These are phyloP conservation scores for Leishmania tarentolae DNA, from an alignment of 208 protist species.

Conservation along the genomic window DNA sequence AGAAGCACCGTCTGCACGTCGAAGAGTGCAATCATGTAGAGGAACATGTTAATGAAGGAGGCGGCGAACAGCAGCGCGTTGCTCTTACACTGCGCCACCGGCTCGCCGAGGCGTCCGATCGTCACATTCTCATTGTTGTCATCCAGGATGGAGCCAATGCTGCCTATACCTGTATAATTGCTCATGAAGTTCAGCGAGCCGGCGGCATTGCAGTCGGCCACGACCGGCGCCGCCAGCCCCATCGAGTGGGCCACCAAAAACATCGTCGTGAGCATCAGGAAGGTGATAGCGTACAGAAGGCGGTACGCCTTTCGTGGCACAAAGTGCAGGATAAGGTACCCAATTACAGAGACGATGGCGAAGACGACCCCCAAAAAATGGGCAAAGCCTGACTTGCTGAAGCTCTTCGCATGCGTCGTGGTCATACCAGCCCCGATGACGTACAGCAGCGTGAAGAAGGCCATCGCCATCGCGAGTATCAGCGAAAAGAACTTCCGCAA, in stretches of 20 bases:
- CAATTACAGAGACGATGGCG: slow-evolving; percentile 47
- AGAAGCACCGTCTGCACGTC: slow-evolving; percentile 84
- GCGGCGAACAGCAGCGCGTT: slow-evolving; percentile 59
- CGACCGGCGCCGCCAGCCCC: slow-evolving; percentile 57
- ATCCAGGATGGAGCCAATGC: slow-evolving; percentile 23
- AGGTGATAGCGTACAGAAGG: slow-evolving; percentile 77
- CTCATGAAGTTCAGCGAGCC: slow-evolving; percentile 20
- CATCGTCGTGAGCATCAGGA: slow-evolving; percentile 56
- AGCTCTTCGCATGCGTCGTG: slow-evolving; percentile 54
- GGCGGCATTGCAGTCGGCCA: slow-evolving; percentile 58
- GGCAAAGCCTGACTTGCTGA: slow-evolving; percentile 61
- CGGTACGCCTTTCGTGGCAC: slow-evolving; percentile 79
- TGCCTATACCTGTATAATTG: slow-evolving; percentile 29
- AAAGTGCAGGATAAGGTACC: slow-evolving; percentile 79
- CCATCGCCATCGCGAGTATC: slow-evolving; percentile 69
- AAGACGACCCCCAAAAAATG: slow-evolving; percentile 80
- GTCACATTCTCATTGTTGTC: slow-evolving; percentile 33
- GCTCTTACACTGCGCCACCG: slow-evolving; percentile 49
- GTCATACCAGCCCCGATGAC: slow-evolving; percentile 56
- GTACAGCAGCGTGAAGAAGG: slow-evolving; percentile 64
- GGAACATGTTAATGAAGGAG: slow-evolving; percentile 57
- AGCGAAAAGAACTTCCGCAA: slow-evolving; percentile 84
- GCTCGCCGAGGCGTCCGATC: slow-evolving; percentile 59
- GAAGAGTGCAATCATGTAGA: slow-evolving; percentile 75
- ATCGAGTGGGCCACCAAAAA: slow-evolving; percentile 71